A percentile compares a stretch with the other conserved stretches of the same genome.
phyloP scores from a whole-genome alignment of 306 rosid genomes.

The Chamaecrista fasciculata region DNA sequence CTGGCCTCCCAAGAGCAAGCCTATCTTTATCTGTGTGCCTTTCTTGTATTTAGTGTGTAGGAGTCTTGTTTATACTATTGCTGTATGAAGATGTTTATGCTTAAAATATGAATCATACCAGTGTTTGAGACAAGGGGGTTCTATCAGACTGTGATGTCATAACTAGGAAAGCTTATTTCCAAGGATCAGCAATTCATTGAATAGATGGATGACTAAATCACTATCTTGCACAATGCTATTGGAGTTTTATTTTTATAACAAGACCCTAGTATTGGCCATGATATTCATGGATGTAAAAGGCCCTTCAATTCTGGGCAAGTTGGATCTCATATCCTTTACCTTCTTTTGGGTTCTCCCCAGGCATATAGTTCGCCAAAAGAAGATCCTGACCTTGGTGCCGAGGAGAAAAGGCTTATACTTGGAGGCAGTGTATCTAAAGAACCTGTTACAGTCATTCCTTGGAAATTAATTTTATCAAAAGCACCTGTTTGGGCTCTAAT shows the following conservation, averaged over 20 bases:
- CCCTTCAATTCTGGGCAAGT: neutral
- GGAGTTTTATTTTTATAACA: constrained; percentile 15
- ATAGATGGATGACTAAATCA: neutral
- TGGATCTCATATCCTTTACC: constrained; percentile 23
- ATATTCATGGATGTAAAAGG: constrained; percentile 18
- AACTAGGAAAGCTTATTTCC: neutral
- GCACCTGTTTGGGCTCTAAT: constrained; percentile 99
- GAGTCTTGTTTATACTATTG: too few species aligned
- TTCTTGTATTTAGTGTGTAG: too few species aligned
- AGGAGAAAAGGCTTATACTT: constrained; percentile 66
- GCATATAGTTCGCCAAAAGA: constrained; percentile 92
- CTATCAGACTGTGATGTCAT: constrained; percentile 13
- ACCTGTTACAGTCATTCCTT: constrained; percentile 79
- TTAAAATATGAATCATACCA: too few species aligned
- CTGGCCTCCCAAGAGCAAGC: too few species aligned
- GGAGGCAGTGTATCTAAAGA: constrained; percentile 73
- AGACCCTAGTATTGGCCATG: constrained; percentile 3
- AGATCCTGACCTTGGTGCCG: constrained; percentile 61
- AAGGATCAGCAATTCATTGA: constrained; percentile 10
- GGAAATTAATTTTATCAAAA: constrained; percentile 89
- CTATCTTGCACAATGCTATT: constrained; percentile 7
- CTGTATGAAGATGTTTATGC: too few species aligned
- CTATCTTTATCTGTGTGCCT: too few species aligned
- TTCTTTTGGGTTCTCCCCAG: constrained; percentile 45
- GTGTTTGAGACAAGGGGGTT: too few species aligned